Evolutionary conservation across 768 basidiomycete species (phyloP).

Genomic region (Cystobasidium onofrii): DNA sequence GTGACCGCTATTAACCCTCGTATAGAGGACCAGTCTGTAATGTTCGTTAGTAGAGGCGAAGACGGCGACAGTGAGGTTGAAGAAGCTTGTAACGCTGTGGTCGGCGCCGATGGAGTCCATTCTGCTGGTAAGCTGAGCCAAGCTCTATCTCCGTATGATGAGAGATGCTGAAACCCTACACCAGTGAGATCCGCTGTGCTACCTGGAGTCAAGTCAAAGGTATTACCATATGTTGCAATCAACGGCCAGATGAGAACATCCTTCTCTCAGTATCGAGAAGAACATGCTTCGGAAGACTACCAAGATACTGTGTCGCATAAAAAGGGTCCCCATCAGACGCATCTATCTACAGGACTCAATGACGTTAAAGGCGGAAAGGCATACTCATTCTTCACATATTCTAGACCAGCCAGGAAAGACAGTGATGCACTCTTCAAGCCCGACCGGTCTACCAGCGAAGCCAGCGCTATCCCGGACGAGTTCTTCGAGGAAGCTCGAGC

Average conservation of each 20-base stretch:
- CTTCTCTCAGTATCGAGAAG: background rate
- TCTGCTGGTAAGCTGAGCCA: background rate
- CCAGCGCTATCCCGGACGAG: conserved; percentile 3
- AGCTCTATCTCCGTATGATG: background rate
- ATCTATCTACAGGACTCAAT: conserved; percentile 17
- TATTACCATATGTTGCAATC: conserved; percentile 12
- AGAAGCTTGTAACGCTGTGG: background rate
- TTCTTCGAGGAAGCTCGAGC: conserved; percentile 7
- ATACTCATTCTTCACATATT: conserved; percentile 13
- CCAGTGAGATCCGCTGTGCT: background rate
- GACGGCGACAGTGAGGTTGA: background rate
- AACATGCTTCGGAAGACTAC: background rate
- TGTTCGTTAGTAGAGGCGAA: background rate
- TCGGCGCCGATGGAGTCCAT: conserved; percentile 25
- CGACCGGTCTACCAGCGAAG: conserved; percentile 18
- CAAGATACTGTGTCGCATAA: background rate
- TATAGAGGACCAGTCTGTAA: background rate
- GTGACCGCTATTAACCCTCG: background rate
- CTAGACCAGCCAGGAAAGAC: background rate
- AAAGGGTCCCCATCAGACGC: background rate
- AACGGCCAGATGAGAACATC: conserved; percentile 14
- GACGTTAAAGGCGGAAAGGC: background rate
- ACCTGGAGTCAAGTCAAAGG: background rate
- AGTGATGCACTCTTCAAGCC: conserved; percentile 20
- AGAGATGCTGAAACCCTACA: background rate